Base-by-base conservation (phyloP, 768 basidiomycete species). In the Albatrellus ellisii region DNA sequence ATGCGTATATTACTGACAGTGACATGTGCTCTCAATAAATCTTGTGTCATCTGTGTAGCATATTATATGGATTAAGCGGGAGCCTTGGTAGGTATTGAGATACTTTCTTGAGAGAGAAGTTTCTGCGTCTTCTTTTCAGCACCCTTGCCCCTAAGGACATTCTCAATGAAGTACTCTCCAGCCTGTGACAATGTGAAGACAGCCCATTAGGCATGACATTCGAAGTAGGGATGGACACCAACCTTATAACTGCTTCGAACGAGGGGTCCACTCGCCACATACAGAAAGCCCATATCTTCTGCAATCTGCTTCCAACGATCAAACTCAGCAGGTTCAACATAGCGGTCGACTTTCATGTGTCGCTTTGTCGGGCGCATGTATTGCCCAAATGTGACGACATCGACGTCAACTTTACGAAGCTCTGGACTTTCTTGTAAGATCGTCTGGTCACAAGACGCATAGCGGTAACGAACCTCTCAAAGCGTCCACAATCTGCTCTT, bases 361-460 rank as follows among this genome's bases (percentile, higher is more conserved):
- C 80, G 75, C 61, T 98, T 98, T 7, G 95, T 97, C 6, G 95
- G 95, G 37, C 95, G 83, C 95, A 99, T 98, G 61, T 99, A 99
- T 63, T 99, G 95, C 2, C 95, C 95, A 57, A 99, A 98, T 2
- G 95, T 99, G 22, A 99, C 90, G 5, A 99, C 94, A 55, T 98
- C 94, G 34, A 98, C 92, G 50, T 89, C 73, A 35, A 77, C 67
- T 50, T 79, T 79, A 33, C 94, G 81, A 6, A 98, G 71, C 49
- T 94, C 95, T 98, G 57, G 35, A 40, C 27, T 39, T 38, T 49
- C 24, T 38, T 36, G n/a, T n/a, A n/a, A n/a, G 6, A 49, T 17
- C 49, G 37, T 18, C 20, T 42, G 21, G 43, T 2, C 37, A 11
- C 11, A 26, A 9, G 25, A 38, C 36, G n/a, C 28, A 42, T 14